A percentile compares a stretch with the other conserved stretches of the same genome.
Conservation (phyloP, 257 asterid species). For the Fraxinus excelsior region DNA sequence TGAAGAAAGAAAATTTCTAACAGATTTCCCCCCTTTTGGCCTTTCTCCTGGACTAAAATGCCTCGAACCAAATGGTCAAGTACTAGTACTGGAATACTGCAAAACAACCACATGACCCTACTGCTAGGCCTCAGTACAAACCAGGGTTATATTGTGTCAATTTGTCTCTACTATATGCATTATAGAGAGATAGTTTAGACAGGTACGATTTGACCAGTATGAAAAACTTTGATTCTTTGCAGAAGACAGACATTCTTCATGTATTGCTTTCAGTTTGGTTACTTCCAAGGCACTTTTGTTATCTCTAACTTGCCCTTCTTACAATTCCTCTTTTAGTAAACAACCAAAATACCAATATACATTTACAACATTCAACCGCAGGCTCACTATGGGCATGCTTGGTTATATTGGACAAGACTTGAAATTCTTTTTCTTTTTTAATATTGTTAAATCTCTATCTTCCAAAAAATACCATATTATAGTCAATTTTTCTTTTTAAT, state of each 20-base stretch:
- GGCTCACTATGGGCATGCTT: neutral
- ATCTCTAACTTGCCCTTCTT: neutral
- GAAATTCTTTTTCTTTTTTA: too few relatives aligned
- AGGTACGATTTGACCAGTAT: conserved; percentile 31
- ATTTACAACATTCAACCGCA: neutral
- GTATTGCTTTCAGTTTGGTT: neutral
- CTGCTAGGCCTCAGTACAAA: conserved; percentile 5
- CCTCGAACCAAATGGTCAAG: neutral
- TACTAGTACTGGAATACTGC: neutral
- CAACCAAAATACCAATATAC: neutral
- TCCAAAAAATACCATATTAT: too few relatives aligned
- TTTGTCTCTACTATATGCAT: too few relatives aligned
- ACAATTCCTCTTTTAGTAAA: neutral
- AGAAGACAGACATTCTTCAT: neutral
- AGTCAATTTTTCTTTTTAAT: too few relatives aligned
- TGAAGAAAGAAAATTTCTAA: neutral
- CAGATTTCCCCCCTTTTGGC: conserved; percentile 11
- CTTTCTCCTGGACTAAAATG: conserved; percentile 11
- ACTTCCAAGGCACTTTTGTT: neutral
- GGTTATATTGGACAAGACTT: neutral
- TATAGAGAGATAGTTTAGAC: conserved; percentile 12
- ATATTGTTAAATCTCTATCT: too few relatives aligned
- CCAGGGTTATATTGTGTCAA: too few relatives aligned
- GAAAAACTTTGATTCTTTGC: neutral
- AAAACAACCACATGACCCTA: conserved; percentile 15